phyloP scores from a whole-genome alignment of 495 filamentous ascomycete species.

The Annulohypoxylon stygium region DNA sequence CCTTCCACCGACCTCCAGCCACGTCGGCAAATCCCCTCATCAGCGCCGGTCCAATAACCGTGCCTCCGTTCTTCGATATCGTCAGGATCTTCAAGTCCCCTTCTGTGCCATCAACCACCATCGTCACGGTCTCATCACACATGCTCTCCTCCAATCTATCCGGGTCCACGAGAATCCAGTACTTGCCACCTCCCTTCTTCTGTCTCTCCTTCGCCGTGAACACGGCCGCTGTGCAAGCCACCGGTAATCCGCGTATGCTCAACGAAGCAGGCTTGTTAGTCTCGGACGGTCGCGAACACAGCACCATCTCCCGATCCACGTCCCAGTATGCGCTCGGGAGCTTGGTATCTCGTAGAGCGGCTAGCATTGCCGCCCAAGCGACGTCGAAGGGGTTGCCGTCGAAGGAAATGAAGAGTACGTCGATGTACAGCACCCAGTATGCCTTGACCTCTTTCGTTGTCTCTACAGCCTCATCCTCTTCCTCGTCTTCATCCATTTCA shows the following conservation, averaged over 20 bases:
- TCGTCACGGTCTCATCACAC: constrained; percentile 77
- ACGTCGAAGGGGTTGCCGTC: constrained; percentile 93
- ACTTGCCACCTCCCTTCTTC: constrained; percentile 62
- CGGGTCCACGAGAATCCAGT: constrained; percentile 86
- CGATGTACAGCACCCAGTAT: constrained; percentile 95
- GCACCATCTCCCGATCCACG: constrained; percentile 77
- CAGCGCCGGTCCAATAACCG: constrained; percentile 54
- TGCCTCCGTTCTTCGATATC: constrained; percentile 88
- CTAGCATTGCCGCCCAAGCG: constrained; percentile 85
- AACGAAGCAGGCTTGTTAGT: constrained; percentile 61
- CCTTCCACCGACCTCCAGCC: constrained; percentile 59
- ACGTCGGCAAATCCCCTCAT: constrained; percentile 57
- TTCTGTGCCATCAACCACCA: constrained; percentile 75
- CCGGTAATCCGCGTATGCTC: constrained; percentile 71
- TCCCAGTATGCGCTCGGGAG: constrained; percentile 91
- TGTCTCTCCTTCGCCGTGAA: constrained; percentile 75
- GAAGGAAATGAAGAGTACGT: constrained; percentile 88
- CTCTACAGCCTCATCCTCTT: constrained; percentile 48
- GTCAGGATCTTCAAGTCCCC: constrained; percentile 69
- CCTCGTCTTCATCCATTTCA: constrained; percentile 57
- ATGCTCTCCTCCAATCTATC: constrained; percentile 90
- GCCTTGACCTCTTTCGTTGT: constrained; percentile 72
- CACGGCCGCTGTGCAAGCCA: constrained; percentile 79
- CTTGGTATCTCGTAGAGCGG: constrained; percentile 82
- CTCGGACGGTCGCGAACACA: constrained; percentile 72